Conservation (phyloP, 192 early-diverging fungal genomes). For the Podila epicladia region DNA sequence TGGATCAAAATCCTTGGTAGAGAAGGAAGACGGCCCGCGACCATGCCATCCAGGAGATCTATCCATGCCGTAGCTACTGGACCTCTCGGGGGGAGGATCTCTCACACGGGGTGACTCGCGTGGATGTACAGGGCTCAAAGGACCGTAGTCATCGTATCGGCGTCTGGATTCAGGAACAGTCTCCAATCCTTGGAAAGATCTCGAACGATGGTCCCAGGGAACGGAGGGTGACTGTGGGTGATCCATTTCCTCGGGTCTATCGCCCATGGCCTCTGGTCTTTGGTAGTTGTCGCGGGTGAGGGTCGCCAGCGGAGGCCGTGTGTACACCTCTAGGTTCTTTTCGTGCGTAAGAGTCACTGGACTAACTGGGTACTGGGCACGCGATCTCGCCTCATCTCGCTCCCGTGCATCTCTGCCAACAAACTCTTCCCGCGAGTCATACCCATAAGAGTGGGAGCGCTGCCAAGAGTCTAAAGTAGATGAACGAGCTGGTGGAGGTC, state of each 20-base stretch:
- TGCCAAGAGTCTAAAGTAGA: conserved; percentile 12
- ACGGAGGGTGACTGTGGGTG: not conserved
- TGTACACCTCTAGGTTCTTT: not conserved
- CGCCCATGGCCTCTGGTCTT: not conserved
- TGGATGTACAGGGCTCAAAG: not conserved
- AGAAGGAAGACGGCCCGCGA: not conserved
- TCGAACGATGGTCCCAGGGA: conserved; percentile 1
- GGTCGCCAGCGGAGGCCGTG: not conserved
- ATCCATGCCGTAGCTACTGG: not conserved
- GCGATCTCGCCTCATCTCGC: not conserved
- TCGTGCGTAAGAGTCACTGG: not conserved
- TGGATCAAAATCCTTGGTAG: too few relatives aligned
- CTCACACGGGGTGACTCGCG: not conserved
- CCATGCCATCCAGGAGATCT: not conserved
- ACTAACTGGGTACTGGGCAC: not conserved
- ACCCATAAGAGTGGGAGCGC: not conserved
- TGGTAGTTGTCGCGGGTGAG: conserved; percentile 1
- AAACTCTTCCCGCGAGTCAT: not conserved
- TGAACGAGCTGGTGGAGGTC: conserved; percentile 17
- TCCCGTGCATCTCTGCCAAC: not conserved
- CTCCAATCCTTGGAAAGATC: not conserved
- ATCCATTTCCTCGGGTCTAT: not conserved
- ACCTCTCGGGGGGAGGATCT: not conserved
- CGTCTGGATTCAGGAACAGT: not conserved
- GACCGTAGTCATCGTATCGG: conserved; percentile 2